phyloP scores from a whole-genome alignment of 108 stramenopile genomes.

The Skeletonema tropicum region DNA sequence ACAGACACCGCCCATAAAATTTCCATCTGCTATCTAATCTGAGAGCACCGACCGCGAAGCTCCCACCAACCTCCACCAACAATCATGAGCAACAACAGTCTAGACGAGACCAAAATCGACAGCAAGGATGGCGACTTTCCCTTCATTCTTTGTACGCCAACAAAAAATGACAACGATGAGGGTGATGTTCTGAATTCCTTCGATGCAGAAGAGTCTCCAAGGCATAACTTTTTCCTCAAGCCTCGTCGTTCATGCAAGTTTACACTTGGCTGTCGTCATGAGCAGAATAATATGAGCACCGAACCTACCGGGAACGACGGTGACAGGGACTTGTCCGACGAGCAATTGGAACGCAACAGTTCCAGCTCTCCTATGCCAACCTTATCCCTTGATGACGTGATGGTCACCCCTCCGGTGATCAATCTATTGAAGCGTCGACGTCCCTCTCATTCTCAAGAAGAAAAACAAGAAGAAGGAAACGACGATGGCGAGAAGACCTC shows the following conservation, averaged over 20 bases:
- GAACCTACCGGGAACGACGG: not conserved
- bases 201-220: not conserved
- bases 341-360: not conserved
- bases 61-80: too few species aligned
- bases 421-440: not conserved
- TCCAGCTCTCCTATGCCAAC: not conserved
- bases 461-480: not conserved
- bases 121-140: not conserved
- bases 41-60: too few species aligned
- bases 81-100: too few species aligned
- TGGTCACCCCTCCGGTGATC: not conserved
- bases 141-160: not conserved
- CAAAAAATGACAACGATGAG: not conserved
- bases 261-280: not conserved
- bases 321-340: not conserved
- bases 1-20: too few species aligned
- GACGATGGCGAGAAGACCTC: not conserved
- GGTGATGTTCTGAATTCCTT: not conserved
- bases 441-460: not conserved
- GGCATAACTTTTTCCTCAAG: not conserved
- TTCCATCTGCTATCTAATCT: too few species aligned
- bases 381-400: not conserved
- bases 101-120: too few species aligned
- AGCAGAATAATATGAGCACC: not conserved
- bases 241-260: not conserved